Evolutionary conservation across 495 filamentous ascomycete species (phyloP), one percentile per base, ranked within the genome.

Genomic region (Coniosporium apollinis): DNA sequence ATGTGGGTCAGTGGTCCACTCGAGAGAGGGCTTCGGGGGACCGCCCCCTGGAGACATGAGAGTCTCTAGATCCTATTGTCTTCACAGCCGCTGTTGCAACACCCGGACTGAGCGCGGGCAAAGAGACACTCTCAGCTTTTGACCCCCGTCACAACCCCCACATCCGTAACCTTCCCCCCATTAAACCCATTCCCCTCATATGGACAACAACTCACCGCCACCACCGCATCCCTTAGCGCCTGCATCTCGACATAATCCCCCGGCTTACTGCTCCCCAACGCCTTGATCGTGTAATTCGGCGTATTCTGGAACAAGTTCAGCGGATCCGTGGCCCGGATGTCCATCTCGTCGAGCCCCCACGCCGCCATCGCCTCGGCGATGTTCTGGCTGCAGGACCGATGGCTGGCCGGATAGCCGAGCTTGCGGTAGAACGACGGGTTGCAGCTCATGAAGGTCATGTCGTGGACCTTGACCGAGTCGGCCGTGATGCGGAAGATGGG

Each of bases 391-490:
- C 56, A 60, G 28, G 35, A 48, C 17, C 56, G 32, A 44, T 60
- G 56, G 21, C 46, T 43, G 14, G 33, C 10, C 15, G 52, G 22
- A n/a, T n/a, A n/a, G 14, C 56, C 56, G 22, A 31, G 40, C 35
- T 54, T 45, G 14, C 18, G 31, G 36, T 60, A 60, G n/a, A 60
- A 43, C 24, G 45, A 45, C 19, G 56, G 56, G 38, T 45, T 51
- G 41, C 56, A 60, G 3, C 53, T 47, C 56, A 60, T 60, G 49
- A 56, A 60, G 1, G 50, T 54, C 56, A 59, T 57, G 25, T 59
- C 55, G 41, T 59, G 56, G 29, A 50, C 47, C 14, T 55, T 47
- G 20, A 51, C 49, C 1, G 50, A 52, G 37, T 59, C 55, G 8
- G 31, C 37, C 3, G 41, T 42, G 24, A 59, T 33, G 6, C 42